Evolutionary conservation across 2,329 filamentous ascomycete genomes (phyloP), one percentile per base, ranked within the genome.

Genomic region (Cercospora nicotianae): DNA sequence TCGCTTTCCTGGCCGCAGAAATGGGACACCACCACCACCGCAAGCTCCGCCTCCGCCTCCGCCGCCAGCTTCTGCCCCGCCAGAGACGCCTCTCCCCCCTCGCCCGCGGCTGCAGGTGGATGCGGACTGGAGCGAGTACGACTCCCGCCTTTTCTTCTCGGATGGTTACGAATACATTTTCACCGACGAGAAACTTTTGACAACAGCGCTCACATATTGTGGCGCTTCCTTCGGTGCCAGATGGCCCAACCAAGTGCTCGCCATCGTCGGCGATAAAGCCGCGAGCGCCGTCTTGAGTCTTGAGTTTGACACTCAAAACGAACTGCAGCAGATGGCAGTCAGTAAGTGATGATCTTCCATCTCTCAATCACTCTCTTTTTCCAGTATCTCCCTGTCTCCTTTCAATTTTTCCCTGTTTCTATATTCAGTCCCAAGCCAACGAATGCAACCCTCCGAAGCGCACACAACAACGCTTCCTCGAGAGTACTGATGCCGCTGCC

Each of bases 91-190:
- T 33, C 51, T 33, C n/a, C 53, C 33, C 10, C 51, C 48, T 5
- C 53, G 30, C 12, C 53, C 48, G 55, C n/a, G 45, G 39, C 33
- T 36, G 39, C 33, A 36, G 18, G 51, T 39, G 0, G 51, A 57
- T 39, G 18, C 55, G 53, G 33, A 1, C 13, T 57, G 53, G 31
- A 5, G 36, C 5, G 30, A n/a, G 6, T 2, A 6, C 20, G 51
- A 12, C 3, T 0, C 42, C 16, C 26, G 42, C 39, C 57, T 66
- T 9, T 1, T 61, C 45, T 62, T 66, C 58, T 53, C 39, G 0
- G 64, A 66, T 16, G 42, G 58, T 2, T 57, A 16, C 51, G 28
- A 33, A 9, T 62, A 66, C 33, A 33, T 3, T 18, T 66, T 66
- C 20, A n/a, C 12, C 4, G 13, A 61, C 10, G 26, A 59, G 23